These are phyloP conservation scores for Fagopyrum tataricum DNA, from an alignment of 148 eudicot genomes.

Conservation along the genomic window DNA sequence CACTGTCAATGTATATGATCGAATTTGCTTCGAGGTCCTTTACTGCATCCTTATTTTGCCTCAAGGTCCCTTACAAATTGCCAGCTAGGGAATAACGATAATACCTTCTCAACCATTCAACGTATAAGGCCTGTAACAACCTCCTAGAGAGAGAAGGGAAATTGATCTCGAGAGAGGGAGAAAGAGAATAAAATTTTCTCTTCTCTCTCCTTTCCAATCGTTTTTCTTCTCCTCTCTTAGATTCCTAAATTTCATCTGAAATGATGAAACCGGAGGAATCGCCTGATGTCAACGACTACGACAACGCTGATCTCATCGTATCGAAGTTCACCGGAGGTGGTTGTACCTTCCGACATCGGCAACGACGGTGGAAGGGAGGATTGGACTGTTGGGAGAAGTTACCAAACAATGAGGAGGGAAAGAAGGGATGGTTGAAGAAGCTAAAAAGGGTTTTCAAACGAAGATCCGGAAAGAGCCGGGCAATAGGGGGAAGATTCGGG, in stretches of 20 bases:
- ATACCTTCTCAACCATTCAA: not conserved
- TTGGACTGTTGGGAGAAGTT: not conserved
- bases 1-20: conserved; percentile 4
- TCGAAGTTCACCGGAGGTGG: not conserved
- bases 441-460: too few species aligned
- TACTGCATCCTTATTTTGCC: too few species aligned
- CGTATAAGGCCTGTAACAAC: not conserved
- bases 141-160: not conserved
- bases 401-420: not conserved
- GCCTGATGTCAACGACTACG: not conserved
- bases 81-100: not conserved
- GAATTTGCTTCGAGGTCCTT: not conserved
- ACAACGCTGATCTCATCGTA: not conserved
- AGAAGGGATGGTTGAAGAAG: conserved; percentile 1
- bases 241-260: not conserved
- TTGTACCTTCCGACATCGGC: not conserved
- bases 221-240: not conserved
- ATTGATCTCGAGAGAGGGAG: not conserved
- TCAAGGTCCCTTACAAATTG: not conserved
- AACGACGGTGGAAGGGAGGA: not conserved
- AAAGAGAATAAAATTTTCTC: not conserved
- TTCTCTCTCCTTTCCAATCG: not conserved
- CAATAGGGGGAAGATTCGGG: not conserved
- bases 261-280: not conserved
- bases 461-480: not conserved